A percentile compares a stretch with the other conserved stretches of the same genome.
Evolutionary conservation across 2,329 filamentous ascomycete species (phyloP).

Genomic region (Beauveria rudraprayagi): DNA sequence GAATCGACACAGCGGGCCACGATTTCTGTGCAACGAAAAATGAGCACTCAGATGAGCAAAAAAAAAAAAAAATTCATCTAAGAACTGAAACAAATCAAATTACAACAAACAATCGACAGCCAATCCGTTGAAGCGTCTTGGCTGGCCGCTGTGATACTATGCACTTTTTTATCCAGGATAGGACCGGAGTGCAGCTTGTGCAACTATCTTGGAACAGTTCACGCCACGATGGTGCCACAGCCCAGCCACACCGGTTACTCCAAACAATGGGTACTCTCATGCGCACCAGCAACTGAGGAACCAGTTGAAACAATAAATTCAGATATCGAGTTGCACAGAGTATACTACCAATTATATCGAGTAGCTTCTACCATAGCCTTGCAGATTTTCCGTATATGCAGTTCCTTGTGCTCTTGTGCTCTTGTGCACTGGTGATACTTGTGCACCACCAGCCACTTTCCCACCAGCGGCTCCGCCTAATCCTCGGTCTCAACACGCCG

Average conservation of each 20-base stretch:
- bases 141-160: background rate
- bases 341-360: background rate
- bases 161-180: no score
- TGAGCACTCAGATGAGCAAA: no score
- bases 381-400: background rate
- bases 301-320: background rate
- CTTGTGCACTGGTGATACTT: background rate
- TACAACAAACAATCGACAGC: background rate
- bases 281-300: background rate
- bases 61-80: no score
- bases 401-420: background rate
- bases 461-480: constrained; percentile 13
- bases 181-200: no score
- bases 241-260: background rate
- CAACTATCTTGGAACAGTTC: no score
- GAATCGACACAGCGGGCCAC: background rate
- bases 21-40: no score
- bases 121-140: background rate
- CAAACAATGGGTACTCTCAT: background rate
- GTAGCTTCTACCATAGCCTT: background rate
- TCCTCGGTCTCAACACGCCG: constrained; percentile 14
- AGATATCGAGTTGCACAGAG: background rate
- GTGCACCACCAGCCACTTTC: background rate
- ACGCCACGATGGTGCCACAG: background rate
- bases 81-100: no score